Evolutionary conservation across 1,139 yeast species (phyloP), one percentile per base, ranked within the genome.

Genomic region (Taphrina confusa): DNA sequence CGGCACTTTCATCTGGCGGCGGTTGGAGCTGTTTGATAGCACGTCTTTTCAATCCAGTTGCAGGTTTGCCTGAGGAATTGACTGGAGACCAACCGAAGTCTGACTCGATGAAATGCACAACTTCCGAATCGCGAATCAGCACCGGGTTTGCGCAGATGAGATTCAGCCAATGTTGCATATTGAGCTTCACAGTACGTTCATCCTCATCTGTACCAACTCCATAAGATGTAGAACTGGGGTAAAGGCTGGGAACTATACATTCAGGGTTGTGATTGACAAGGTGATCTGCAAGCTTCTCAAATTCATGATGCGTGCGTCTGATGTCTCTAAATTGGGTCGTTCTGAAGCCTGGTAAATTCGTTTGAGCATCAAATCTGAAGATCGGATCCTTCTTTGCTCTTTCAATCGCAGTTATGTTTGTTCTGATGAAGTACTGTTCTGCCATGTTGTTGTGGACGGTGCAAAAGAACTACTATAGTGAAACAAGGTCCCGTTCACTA

Each of bases 241-340:
- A 97, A 39, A 92, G 76, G 1, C 94, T 84, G 0, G 98, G 97
- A 3, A 94, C 92, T 73, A 92, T 90, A 63, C 94, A 91, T 72
- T 92, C 98, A 33, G 94, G 84, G 67, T 89, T 86, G 40, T 95
- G 87, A 22, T 85, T 82, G 62, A 83, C 82, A 66, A 91, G 76
- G 70, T 86, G 92, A 67, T 83, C 84, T 74, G 87, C 88, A 68
- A 94, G 82, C 66, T 83, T 82, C 46, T 80, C 81, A 65, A 90
- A 78, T 71, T 92, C 99, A 63, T 80, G 80, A 68, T 82, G 87
- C 0, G 96, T 85, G 62, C 97, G 80, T 65, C 96, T 82, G 22
- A 92, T 76, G 62, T 85, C 92, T 62, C 84, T 82, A 71, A 87
- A 91, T 4, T 74, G 72, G 6, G 81, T 74, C 63, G 87, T 90